These are phyloP conservation scores for Aspergillus sp. DNA, from an alignment of 2,329 filamentous ascomycete genomes.

Conservation along the genomic window DNA sequence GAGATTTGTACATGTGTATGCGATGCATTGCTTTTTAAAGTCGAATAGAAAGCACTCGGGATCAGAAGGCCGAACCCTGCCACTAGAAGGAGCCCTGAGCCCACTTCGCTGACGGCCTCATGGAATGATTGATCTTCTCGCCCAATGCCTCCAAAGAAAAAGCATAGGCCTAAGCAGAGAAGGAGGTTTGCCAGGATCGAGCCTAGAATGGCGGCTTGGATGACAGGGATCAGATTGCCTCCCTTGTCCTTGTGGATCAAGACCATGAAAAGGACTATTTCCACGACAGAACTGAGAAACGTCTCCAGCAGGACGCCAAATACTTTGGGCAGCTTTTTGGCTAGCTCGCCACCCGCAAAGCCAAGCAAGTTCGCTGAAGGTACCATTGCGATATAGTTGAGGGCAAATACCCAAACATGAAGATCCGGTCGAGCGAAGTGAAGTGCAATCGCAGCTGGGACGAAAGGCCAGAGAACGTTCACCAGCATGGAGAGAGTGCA, in stretches of 20 bases:
- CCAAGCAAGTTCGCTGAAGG: conserved; percentile 75
- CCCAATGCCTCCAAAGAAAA: conserved; percentile 72
- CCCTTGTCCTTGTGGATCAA: conserved; percentile 60
- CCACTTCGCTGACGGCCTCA: conserved; percentile 75
- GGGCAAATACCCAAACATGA: conserved; percentile 66
- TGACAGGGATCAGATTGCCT: conserved; percentile 62
- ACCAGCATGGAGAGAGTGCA: conserved; percentile 65
- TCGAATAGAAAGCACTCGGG: conserved; percentile 50
- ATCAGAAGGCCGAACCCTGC: conserved; percentile 61
- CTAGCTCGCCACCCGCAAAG: conserved; percentile 71
- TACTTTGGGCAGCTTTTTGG: conserved; percentile 74
- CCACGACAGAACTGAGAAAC: conserved; percentile 71
- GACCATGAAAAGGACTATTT: conserved; percentile 81
- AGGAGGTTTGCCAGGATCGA: conserved; percentile 81
- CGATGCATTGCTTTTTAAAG: conserved; percentile 49
- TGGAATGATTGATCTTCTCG: conserved; percentile 71
- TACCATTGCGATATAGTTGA: conserved; percentile 76
- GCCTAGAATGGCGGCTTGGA: conserved; percentile 80
- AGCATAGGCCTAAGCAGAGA: conserved; percentile 77
- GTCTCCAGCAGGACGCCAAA: conserved; percentile 54
- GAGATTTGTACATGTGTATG: conserved; percentile 35
- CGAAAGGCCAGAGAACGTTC: conserved; percentile 74
- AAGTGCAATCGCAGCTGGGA: conserved; percentile 70
- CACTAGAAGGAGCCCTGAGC: conserved; percentile 73
- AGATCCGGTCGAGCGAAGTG: conserved; percentile 58